phyloP scores from a whole-genome alignment of 345 rosid species.

The thale cress (Arabidopsis thaliana) region TAIR10.1 NC_003071.7:6640501-6641000 shows the following conservation, averaged over 20 bases:
- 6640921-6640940: constrained; percentile 61
- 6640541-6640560: too few species aligned
- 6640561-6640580: not conserved
- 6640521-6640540: too few species aligned
- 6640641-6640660: not conserved
- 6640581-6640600: not conserved
- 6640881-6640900: constrained; percentile 55
- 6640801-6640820: constrained; percentile 76
- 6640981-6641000: not conserved
- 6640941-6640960: constrained; percentile 66
- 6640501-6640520: constrained; percentile 44
- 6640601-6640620: not conserved
- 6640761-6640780: not conserved
- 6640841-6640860: constrained; percentile 62
- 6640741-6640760: too few species aligned
- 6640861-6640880: constrained; percentile 52
- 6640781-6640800: not conserved
- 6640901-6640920: constrained; percentile 67
- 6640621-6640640: not conserved
- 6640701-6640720: too few species aligned
- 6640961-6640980: not conserved
- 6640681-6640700: too few species aligned
- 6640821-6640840: constrained; percentile 89
- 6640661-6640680: too few species aligned
- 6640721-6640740: too few species aligned